Conservation (phyloP, 805 yeast genomes). For the Metschnikowia corniflorae region DNA sequence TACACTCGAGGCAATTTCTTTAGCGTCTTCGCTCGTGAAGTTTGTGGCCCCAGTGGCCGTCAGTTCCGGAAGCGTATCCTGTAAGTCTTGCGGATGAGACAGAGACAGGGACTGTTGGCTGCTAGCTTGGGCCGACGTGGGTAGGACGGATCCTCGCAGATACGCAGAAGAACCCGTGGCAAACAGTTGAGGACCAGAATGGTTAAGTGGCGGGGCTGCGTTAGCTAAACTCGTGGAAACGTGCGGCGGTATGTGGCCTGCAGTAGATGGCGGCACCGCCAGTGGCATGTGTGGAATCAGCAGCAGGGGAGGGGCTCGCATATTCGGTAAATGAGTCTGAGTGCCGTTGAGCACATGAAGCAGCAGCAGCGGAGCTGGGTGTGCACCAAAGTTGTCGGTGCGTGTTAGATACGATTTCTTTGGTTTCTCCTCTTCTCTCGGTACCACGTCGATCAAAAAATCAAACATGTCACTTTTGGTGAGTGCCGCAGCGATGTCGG, state of each 20-base stretch:
- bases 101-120: too few relatives aligned
- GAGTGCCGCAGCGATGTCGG: constrained; percentile 92
- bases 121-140: too few relatives aligned
- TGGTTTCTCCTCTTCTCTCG: constrained; percentile 76
- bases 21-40: too few relatives aligned
- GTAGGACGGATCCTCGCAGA: too few relatives aligned
- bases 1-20: too few relatives aligned
- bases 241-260: neutral
- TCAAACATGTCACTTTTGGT: constrained; percentile 97
- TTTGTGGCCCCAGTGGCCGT: too few relatives aligned
- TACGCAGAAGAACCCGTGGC: too few relatives aligned
- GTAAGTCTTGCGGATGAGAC: too few relatives aligned
- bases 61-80: too few relatives aligned
- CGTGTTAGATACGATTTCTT: constrained; percentile 32
- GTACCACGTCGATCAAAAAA: constrained; percentile 92
- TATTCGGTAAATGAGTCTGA: constrained; percentile 8
- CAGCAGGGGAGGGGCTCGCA: neutral
- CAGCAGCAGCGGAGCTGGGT: constrained; percentile 6
- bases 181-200: too few relatives aligned
- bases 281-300: neutral
- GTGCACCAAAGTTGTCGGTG: constrained; percentile 20
- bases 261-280: neutral
- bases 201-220: too few relatives aligned
- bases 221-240: too few relatives aligned
- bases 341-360: constrained; percentile 15